Evolutionary conservation across 2,329 filamentous ascomycete species (phyloP), one percentile per base, ranked within the genome.

Genomic region (Trichothecium roseum): DNA sequence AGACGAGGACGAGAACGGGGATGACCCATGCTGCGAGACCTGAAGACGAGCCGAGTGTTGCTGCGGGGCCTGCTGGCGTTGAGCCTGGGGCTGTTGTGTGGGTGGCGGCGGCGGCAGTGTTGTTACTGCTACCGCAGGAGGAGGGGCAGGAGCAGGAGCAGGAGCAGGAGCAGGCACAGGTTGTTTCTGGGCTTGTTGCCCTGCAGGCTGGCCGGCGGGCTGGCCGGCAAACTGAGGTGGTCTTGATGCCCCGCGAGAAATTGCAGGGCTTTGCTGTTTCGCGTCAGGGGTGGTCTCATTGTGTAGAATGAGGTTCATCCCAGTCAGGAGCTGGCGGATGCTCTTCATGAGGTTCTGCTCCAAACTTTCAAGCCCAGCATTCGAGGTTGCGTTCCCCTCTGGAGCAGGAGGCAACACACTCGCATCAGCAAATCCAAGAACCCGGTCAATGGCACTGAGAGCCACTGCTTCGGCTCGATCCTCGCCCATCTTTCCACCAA

Each of bases 391-490:
- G 36, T 59, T 51, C n/a, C 51, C 52, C 30, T 57, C 56, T 5
- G 43, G 48, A 4, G 49, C 45, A 4, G 53, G 54, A 2, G 56
- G 50, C 15, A 61, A 50, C 18, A 63, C 59, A 41, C 62, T 69
- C 4, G 56, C 55, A 24, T 63, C 57, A 4, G 64, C 59, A 14
- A 72, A 56, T 3, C 66, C 68, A 6, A 72, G 52, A 3, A 66
- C 64, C 16, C 66, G 65, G 41, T 71, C 63, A 32, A 71, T 66
- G 10, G 68, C 66, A 3, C 66, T 70, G 22, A 72, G 48, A 1
- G 68, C 55, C 24, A 72, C 53, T 9, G 59, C 58, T 43, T 71
- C 65, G 10, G 66, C 61, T 39, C 58, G 59, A 18, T 53, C 52
- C 36, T 57, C 55, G 16, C 64, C 64, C 2, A 62, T 48, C 29